Evolutionary conservation across 1,284 basidiomycete species (phyloP).

Genomic region (Ganoderma multipileum): DNA sequence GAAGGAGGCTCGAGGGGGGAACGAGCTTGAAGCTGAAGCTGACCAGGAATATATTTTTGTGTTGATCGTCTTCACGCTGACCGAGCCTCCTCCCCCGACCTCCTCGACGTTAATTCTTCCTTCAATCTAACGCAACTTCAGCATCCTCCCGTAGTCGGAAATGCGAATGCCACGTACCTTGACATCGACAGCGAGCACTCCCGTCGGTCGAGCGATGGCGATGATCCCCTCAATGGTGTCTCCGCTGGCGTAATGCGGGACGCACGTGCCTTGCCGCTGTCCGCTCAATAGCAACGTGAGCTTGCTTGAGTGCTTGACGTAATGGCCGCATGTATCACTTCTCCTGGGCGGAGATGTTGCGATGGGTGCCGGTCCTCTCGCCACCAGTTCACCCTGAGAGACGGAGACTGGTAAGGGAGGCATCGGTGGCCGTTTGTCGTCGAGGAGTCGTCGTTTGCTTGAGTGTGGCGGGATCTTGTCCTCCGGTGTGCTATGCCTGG

Average conservation of each 20-base stretch:
- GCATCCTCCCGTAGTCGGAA: neutral
- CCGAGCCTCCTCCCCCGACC: slow-evolving; percentile 34
- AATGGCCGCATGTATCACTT: slow-evolving; percentile 23
- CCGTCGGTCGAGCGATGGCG: slow-evolving; percentile 34
- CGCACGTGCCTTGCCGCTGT: slow-evolving; percentile 31
- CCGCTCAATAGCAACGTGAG: slow-evolving; percentile 38
- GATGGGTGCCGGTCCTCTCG: slow-evolving; percentile 4
- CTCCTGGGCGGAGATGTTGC: slow-evolving; percentile 1
- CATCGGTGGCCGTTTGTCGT: slow-evolving; percentile 4
- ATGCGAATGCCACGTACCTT: slow-evolving; percentile 23
- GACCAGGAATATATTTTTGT: slow-evolving; percentile 38
- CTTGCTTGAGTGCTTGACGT: slow-evolving; percentile 38
- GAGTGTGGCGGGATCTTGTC: slow-evolving; percentile 6
- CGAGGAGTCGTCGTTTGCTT: slow-evolving; percentile 6
- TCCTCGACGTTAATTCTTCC: slow-evolving; percentile 36
- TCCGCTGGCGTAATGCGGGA: slow-evolving; percentile 35
- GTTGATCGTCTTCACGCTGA: slow-evolving; percentile 28
- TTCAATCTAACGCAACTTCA: slow-evolving; percentile 29
- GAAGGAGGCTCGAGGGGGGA: slow-evolving; percentile 38
- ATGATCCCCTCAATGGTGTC: slow-evolving; percentile 37
- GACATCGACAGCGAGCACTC: slow-evolving; percentile 35
- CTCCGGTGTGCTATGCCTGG: slow-evolving; percentile 11
- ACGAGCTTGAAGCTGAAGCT: slow-evolving; percentile 26
- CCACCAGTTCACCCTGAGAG: slow-evolving; percentile 2
- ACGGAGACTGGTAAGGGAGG: slow-evolving; percentile 14